phyloP scores from a whole-genome alignment of 1,284 basidiomycete species.

The Cryptococcus jaspeensis region DNA sequence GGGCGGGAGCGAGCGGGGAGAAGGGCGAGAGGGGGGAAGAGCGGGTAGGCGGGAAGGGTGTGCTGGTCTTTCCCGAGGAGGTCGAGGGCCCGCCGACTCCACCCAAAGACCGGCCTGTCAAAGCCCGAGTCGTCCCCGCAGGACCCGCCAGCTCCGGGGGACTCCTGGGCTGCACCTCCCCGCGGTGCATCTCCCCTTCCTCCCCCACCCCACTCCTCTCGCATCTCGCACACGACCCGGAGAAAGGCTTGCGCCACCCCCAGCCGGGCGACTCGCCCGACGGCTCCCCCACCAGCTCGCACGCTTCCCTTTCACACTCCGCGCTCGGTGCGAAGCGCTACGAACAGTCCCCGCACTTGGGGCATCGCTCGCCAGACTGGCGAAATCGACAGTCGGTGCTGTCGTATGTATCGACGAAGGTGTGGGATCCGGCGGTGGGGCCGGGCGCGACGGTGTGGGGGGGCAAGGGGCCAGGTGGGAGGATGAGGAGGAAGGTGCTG shows the following conservation, averaged over 20 bases:
- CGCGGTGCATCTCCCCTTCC: too few relatives aligned
- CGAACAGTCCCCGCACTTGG: constrained; percentile 19
- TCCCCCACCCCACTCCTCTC: too few relatives aligned
- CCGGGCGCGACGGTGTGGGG: constrained; percentile 3
- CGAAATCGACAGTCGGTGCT: constrained; percentile 10
- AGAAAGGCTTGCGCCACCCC: too few relatives aligned
- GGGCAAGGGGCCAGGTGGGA: not conserved
- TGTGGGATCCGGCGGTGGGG: constrained; percentile 3
- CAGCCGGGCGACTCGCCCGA: too few relatives aligned
- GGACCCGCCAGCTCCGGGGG: too few relatives aligned
- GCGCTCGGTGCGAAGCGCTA: not conserved
- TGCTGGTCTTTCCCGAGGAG: constrained; percentile 16
- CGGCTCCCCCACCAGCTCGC: not conserved
- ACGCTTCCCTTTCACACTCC: not conserved
- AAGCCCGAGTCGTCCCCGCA: too few relatives aligned
- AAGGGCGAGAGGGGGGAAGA: not conserved
- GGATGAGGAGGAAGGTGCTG: constrained; percentile 8
- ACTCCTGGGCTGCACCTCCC: too few relatives aligned
- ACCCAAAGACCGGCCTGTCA: too few relatives aligned
- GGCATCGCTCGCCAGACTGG: constrained; percentile 18
- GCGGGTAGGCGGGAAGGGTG: constrained; percentile 8
- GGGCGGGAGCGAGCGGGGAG: not conserved
- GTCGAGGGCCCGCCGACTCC: not conserved
- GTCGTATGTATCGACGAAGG: constrained; percentile 8
- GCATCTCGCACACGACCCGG: too few relatives aligned